Evolutionary conservation across 441 rosid species (phyloP).

Genomic region (Pelargonium citronellum): DNA sequence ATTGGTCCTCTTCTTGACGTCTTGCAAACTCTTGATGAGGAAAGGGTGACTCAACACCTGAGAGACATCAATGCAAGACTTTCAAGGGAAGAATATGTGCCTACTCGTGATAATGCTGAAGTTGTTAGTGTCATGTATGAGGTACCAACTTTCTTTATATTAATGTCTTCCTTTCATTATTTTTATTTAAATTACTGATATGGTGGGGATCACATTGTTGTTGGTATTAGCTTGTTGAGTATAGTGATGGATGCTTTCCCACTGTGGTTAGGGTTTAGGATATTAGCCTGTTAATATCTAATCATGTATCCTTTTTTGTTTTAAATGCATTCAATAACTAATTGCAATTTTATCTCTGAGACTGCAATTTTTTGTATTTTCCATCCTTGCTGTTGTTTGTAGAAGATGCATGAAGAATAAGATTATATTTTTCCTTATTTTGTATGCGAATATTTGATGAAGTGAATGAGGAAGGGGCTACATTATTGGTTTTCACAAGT

Average conservation of each 20-base stretch:
- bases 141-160: conserved; percentile 38
- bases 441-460: not conserved
- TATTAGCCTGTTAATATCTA: too few relatives aligned
- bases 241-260: not conserved
- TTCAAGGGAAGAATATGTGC: conserved; percentile 55
- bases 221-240: not conserved
- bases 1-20: conserved; percentile 81
- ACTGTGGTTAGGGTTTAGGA: not conserved
- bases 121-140: conserved; percentile 92
- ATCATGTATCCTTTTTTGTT: too few relatives aligned
- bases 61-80: conserved; percentile 60
- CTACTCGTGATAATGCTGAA: conserved; percentile 54
- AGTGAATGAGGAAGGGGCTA: not conserved
- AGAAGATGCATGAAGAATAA: too few relatives aligned
- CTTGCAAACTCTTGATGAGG: conserved; percentile 71
- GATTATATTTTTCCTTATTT: too few relatives aligned
- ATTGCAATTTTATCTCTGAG: not conserved
- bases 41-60: conserved; percentile 72
- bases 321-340: not conserved
- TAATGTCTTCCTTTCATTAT: not conserved
- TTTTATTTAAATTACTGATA: not conserved
- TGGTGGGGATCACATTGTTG: not conserved
- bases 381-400: too few relatives aligned
- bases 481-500: not conserved
- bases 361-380: not conserved